A percentile compares a stretch with the other conserved stretches of the same genome.
Evolutionary conservation across 495 filamentous ascomycete genomes (phyloP).

Genomic region (Aspergillus sclerotioniger): DNA sequence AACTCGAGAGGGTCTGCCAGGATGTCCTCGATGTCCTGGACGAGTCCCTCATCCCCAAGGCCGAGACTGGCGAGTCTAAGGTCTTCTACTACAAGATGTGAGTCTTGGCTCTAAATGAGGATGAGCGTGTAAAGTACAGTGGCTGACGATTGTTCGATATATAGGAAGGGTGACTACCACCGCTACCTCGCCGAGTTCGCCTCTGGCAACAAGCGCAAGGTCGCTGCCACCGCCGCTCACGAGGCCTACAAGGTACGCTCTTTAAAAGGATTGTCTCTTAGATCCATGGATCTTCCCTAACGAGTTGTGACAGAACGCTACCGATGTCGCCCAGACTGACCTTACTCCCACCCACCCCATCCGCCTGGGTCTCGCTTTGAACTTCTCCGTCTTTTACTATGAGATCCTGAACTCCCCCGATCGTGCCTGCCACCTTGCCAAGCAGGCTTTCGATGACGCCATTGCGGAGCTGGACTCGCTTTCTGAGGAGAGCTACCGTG

Average conservation of each 20-base stretch:
- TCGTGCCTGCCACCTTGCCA: slow-evolving; percentile 97
- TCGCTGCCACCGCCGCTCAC: slow-evolving; percentile 90
- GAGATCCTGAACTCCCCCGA: slow-evolving; percentile 99
- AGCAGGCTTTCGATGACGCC: slow-evolving; percentile 98
- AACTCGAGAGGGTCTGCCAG: slow-evolving; percentile 97
- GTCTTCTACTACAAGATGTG: slow-evolving; percentile 99
- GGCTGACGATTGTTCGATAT: slow-evolving; percentile 20
- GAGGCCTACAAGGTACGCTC: slow-evolving; percentile 92
- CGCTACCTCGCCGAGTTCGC: slow-evolving; percentile 99
- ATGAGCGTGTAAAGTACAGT: background rate
- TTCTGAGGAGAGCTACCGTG: slow-evolving; percentile 98
- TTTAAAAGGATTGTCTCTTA: background rate
- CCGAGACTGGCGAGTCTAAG: slow-evolving; percentile 97
- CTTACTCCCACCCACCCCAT: slow-evolving; percentile 98
- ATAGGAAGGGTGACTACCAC: slow-evolving; percentile 99
- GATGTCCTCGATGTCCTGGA: slow-evolving; percentile 97
- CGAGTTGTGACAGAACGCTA: slow-evolving; percentile 69
- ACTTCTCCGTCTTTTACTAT: slow-evolving; percentile 99
- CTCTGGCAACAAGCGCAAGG: slow-evolving; percentile 98
- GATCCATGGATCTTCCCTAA: slow-evolving; percentile 11
- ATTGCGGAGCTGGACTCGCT: slow-evolving; percentile 99
- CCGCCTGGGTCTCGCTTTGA: slow-evolving; percentile 94
- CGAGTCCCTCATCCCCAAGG: slow-evolving; percentile 93
- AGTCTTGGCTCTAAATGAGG: slow-evolving; percentile 28
- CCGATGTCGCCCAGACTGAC: slow-evolving; percentile 96